Evolutionary conservation across 163 green algal species (phyloP), one percentile per base, ranked within the genome.

Genomic region (Coccomyxa subellipsoidea): DNA sequence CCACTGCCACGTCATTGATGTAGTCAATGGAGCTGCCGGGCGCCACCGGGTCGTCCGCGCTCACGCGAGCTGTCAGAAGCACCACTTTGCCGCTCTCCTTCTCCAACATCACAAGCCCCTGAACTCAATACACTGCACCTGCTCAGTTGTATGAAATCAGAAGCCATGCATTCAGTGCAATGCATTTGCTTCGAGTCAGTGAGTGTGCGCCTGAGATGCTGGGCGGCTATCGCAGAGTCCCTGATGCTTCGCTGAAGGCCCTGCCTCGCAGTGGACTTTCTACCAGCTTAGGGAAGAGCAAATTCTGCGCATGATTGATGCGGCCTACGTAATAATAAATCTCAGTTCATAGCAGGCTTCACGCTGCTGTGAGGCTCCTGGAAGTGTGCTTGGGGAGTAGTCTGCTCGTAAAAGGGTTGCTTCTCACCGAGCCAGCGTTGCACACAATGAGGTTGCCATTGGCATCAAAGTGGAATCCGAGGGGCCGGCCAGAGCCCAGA

Each of bases 1-100:
- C 73, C 0, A 94, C 85, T 80, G 92, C 89, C 29, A 96, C 78
- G 54, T 95, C 92, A 75, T 96, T 93, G 15, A 91, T 87, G 77
- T 93, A 94, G 23, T 9, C 53, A 71, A 94, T 90, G 35, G n/a
- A 36, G 21, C 8, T 78, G 47, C 9, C 73, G 53, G 71, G 80
- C 12, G 70, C 75, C 5, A 38, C 4, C 4, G 10, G 37, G 7
- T 83, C 29, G 0, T 80, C 79, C 15, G 47, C 47, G 35, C 7
- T 38, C 6, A 84, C 85, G 1, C 73, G 10, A 34, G 83, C 82
- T 32, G 87, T 82, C 59, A 92, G 80, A 47, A 90, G 39, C 36
- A 78, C 10, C n/a, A 88, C 37, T 1, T 66, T 36, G 0, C 53
- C 7, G 4, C 31, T 86, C 39, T 77, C 82, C 36, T 70, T 29